Base-by-base conservation (phyloP, 495 filamentous ascomycete species). In the Ramalina peruviana region DNA sequence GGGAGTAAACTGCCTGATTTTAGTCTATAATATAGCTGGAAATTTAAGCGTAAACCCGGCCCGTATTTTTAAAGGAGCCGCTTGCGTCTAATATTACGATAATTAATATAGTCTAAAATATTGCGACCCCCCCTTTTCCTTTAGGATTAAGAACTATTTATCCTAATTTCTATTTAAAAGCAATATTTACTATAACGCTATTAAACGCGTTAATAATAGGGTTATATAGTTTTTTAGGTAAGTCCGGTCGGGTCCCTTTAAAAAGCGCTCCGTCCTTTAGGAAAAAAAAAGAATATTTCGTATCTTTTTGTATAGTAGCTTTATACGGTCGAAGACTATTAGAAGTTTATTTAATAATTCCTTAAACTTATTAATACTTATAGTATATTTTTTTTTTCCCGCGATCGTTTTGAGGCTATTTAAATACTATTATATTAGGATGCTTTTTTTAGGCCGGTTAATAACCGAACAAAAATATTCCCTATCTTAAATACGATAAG, bases 151-250 rank as follows among this genome's bases (percentile, higher is more conserved):
- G 27, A 25, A 19, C 39, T 50, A 38, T 40, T 40, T 43, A 43
- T 43, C 26, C 38, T 26, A 13, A 46, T 19, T 45, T 40, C 50
- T 52, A 9, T 21, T 13, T 45, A 48, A 36, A 17, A 21, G 43
- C 38, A 40, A 53, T 48, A 39, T 53, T n/a, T 48, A 53, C 23
- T 48, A 53, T 30, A 53, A 33, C 42, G 33, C 9, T 48, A 53
- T 53, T 38, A 26, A 53, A 48, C 30, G 43, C 33, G 47, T 40
- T 36, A 48, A 53, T 40, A 23, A 53, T 53, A 16, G 13, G 33
- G 3, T 53, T 36, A 25, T 53, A 53, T 17, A 53, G 15, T 26
- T 47, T 27, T 0, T 53, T 43, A 0, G 43, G 36, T 40, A 43
- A 30, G 21, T 20, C 43, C 20, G 21, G 19, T 5, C 5, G 27